Conservation (phyloP, 208 protist species). For the Kentomonas sorsogonicus region DNA sequence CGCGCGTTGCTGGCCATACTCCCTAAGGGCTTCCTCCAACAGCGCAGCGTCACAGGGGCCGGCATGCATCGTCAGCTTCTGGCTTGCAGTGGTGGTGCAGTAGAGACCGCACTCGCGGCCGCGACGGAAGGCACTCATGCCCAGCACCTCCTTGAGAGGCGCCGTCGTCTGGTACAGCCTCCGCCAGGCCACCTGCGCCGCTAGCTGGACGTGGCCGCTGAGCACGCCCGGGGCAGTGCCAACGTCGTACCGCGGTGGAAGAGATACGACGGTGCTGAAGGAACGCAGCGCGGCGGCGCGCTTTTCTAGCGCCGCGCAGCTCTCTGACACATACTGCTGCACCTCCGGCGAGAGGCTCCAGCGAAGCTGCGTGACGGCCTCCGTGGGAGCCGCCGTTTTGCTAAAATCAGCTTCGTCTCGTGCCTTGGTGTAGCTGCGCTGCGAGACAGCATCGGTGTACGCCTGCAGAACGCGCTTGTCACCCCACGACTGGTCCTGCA, state of each 20-base stretch:
- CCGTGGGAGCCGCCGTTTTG: conserved; percentile 21
- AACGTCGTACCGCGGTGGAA: too few species aligned
- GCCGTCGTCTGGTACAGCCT: conserved; percentile 54
- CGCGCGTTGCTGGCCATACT: conserved; percentile 23
- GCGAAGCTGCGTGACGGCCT: conserved; percentile 32
- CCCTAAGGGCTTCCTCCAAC: conserved; percentile 24
- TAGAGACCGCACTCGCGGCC: conserved; percentile 54
- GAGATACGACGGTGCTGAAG: too few species aligned
- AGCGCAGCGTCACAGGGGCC: conserved; percentile 10
- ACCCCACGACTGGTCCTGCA: conserved; percentile 78
- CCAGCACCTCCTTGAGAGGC: conserved; percentile 37
- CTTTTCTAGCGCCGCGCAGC: too few species aligned
- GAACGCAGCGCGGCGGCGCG: too few species aligned
- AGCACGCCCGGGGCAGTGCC: background rate
- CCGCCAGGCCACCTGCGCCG: conserved; percentile 76
- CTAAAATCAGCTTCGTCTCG: conserved; percentile 14
- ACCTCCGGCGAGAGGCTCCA: conserved; percentile 49
- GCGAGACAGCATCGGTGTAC: conserved; percentile 65
- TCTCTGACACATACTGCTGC: too few species aligned
- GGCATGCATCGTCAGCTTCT: conserved; percentile 10
- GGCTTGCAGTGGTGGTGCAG: conserved; percentile 2
- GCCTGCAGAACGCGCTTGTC: conserved; percentile 59
- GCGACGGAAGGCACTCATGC: conserved; percentile 57
- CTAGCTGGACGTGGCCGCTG: conserved; percentile 16
- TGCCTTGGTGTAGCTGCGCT: conserved; percentile 35